phyloP scores from a whole-genome alignment of 169 alveolate species.

The Eimeria tenella region DNA sequence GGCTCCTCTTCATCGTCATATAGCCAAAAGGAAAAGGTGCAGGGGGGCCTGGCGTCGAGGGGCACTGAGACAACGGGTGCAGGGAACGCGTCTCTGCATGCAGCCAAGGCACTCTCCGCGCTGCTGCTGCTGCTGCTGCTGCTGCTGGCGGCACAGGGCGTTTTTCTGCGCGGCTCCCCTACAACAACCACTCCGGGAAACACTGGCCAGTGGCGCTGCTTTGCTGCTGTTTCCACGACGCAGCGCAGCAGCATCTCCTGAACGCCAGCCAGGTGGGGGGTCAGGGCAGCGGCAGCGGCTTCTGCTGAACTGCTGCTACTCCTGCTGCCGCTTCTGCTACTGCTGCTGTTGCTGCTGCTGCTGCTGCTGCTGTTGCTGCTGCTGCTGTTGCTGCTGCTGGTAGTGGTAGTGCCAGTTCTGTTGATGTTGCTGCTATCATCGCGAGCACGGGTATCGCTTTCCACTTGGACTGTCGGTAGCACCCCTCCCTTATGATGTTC shows the following conservation, averaged over 20 bases:
- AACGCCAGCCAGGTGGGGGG: neutral
- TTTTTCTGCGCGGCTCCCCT: conserved; percentile 52
- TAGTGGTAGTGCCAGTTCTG: neutral
- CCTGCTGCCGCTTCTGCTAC: conserved; percentile 5
- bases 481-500: neutral
- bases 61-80: conserved; percentile 72
- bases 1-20: conserved; percentile 73
- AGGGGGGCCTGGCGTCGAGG: conserved; percentile 81
- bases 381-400: neutral
- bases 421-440: too few relatives aligned
- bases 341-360: neutral
- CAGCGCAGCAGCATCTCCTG: conserved; percentile 75
- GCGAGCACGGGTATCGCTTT: neutral
- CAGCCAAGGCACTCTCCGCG: neutral
- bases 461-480: neutral
- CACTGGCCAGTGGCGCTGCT: conserved; percentile 81
- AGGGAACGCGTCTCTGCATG: conserved; percentile 45
- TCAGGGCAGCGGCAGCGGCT: conserved; percentile 2
- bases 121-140: conserved; percentile 46
- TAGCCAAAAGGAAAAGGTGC: conserved; percentile 81
- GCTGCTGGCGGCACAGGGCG: conserved; percentile 33
- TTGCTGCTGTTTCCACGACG: conserved; percentile 68
- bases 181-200: conserved; percentile 81
- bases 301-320: conserved; percentile 20
- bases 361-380: too few relatives aligned